Base-by-base conservation (phyloP, 331 rosid species). In the Acacia pycnantha region DNA sequence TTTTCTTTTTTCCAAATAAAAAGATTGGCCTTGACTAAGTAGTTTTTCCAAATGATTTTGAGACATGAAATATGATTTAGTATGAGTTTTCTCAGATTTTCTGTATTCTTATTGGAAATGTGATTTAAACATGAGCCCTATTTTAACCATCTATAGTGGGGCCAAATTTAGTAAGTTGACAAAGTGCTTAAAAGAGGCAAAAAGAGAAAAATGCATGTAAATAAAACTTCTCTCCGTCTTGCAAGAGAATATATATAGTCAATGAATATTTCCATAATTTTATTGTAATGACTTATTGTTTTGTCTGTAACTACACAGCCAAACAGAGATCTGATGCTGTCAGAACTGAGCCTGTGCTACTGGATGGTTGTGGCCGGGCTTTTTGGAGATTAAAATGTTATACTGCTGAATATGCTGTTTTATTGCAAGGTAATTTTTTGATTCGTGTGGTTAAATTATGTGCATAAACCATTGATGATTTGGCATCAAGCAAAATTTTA, bases 401-500 rank as follows among this genome's bases (percentile, higher is more conserved):
- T 26, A 11, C 50, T 11, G 81, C 14, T 40, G 83, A 85, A 64
- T 3, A 16, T 73, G 59, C 72, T 31, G 51, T 82, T 54, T 40
- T 87, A 72, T 31, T 87, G 84, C 90, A 84, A 87, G 90, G 90
- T 87, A 79, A 66, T 5, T 53, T 68, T 50, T 82, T 59, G 44
- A 70, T 47, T 54, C 47, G 27, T 31, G 66, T 35, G 10, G 58
- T 70, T 78, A 27, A 11, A 6, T 64, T 73, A 71, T 71, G 15
- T 31, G 40, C 11, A 26, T 70, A 66, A 72, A 40, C 65, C 59
- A 13, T 64, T 65, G 6, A 9, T 64, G 67, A 54, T 65, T 84
- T 74, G 67, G 56, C 46, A n/a, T 70, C 3, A 53, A 54, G 74
- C 80, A 46, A 64, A 44, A 46, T 64, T 71, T 51, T 79, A 44